Conservation (phyloP, 2,329 filamentous ascomycete species). For the Hypoxylon sp. region DNA sequence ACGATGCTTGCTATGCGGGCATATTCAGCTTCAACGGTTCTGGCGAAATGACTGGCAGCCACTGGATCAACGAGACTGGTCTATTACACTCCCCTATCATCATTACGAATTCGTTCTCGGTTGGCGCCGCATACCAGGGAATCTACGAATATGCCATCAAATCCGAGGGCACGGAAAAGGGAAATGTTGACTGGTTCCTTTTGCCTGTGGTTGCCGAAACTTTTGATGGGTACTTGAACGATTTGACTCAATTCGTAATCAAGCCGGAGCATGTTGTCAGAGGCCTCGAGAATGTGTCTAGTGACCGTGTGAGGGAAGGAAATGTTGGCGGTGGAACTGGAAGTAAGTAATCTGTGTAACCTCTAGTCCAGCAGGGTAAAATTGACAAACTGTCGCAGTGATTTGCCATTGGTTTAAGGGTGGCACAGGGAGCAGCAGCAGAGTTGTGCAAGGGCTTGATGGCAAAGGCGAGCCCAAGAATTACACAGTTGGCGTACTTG, state of each 20-base stretch:
- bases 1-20: conserved; percentile 57
- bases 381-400: conserved; percentile 56
- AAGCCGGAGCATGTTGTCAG: conserved; percentile 61
- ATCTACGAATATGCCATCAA: conserved; percentile 64
- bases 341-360: conserved; percentile 43
- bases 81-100: conserved; percentile 66
- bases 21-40: conserved; percentile 70
- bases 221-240: conserved; percentile 69
- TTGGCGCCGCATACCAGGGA: conserved; percentile 67
- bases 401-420: conserved; percentile 72
- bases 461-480: conserved; percentile 47
- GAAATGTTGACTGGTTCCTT: conserved; percentile 61
- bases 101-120: conserved; percentile 65
- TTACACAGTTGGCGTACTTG: conserved; percentile 69
- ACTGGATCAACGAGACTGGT: conserved; percentile 70
- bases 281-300: conserved; percentile 61
- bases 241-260: conserved; percentile 64
- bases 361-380: no score
- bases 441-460: conserved; percentile 60
- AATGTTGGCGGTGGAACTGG: conserved; percentile 73
- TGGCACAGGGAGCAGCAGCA: conserved; percentile 69
- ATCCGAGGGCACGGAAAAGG: conserved; percentile 53
- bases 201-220: conserved; percentile 69
- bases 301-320: conserved; percentile 65
- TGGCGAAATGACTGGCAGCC: conserved; percentile 68